These are phyloP conservation scores for Hemileccinum rubropunctum DNA, from an alignment of 768 basidiomycete genomes.

Conservation along the genomic window DNA sequence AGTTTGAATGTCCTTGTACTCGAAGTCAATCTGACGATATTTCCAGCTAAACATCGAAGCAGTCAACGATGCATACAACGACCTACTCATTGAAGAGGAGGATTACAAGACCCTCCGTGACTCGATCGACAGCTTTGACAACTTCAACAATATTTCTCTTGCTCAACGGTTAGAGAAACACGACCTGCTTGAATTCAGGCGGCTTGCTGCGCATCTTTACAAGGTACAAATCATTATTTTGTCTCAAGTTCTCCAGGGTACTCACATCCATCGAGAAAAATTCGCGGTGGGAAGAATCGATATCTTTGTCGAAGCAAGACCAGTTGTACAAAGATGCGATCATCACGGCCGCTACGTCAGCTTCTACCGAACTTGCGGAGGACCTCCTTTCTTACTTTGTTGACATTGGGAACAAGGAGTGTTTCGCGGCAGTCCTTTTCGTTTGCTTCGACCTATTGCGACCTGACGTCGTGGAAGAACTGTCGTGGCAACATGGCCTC, in stretches of 20 bases:
- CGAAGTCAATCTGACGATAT: constrained; percentile 1
- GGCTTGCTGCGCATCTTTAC: constrained; percentile 94
- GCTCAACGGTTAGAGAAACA: constrained; percentile 87
- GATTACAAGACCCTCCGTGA: constrained; percentile 97
- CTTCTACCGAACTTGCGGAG: constrained; percentile 86
- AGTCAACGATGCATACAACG: constrained; percentile 97
- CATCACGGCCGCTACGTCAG: constrained; percentile 85
- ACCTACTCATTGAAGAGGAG: constrained; percentile 98
- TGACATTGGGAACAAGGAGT: constrained; percentile 98
- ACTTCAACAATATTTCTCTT: constrained; percentile 89
- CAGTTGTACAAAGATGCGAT: constrained; percentile 97
- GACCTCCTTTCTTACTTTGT: constrained; percentile 96
- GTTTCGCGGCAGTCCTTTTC: constrained; percentile 87
- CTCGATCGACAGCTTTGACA: constrained; percentile 97
- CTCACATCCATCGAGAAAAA: constrained; percentile 66
- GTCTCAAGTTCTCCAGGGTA: not conserved
- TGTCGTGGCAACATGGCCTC: constrained; percentile 94
- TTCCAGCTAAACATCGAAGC: constrained; percentile 88
- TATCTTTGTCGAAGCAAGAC: constrained; percentile 92
- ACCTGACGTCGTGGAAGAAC: constrained; percentile 88
- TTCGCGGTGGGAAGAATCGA: constrained; percentile 92
- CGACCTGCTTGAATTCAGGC: constrained; percentile 90
- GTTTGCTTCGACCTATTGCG: constrained; percentile 95
- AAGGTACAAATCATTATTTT: constrained; percentile 50
- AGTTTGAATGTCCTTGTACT: constrained; percentile 23